Evolutionary conservation across 2,329 filamentous ascomycete species (phyloP), one percentile per base, ranked within the genome.

Genomic region (Claviceps africana): DNA sequence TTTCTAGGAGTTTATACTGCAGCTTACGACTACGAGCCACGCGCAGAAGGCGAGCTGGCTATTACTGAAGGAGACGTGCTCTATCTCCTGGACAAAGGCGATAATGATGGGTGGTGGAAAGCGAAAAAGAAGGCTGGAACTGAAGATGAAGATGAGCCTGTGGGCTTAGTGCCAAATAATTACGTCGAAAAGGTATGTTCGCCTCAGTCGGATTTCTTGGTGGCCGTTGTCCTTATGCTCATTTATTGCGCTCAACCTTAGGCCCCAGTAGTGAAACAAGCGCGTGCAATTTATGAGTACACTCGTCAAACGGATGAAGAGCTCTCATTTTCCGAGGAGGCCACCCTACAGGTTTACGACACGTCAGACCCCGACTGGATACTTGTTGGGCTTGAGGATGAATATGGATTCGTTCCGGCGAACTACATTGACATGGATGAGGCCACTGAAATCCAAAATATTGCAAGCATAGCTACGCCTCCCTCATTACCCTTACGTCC

Each of bases 251-350:
- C 42, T 39, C 28, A 28, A 15, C 17, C 6, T 51, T 59, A 88
- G 82, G 83, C 83, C 54, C 72, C 77, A 61, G 79, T 86, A 25
- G 68, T 79, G 56, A 73, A 80, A 56, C 77, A 83, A 59, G 93
- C 91, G 48, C 89, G 85, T 67, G 88, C 93, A n/a, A 79, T 97
- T n/a, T 98, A 91, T 73, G 93, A 98, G 67, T 98, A 98, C 67
- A 87, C 87, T 49, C 82, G 91, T 61, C 93, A 98, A 71, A 98
- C 93, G 25, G 93, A 98, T 64, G 93, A 98, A 69, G 93, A 98
- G 70, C 76, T 98, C 10, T 97, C 91, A 25, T 97, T 98, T 65
- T 79, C 87, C 48, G 93, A 98, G 72, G 90, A 95, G 64, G 83
- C 85, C 42, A 70, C 81, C 45, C 77, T 98, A 48, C 75, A 86